phyloP scores from a whole-genome alignment of 495 filamentous ascomycete genomes.

The Staphylotrichum longicolle region DNA sequence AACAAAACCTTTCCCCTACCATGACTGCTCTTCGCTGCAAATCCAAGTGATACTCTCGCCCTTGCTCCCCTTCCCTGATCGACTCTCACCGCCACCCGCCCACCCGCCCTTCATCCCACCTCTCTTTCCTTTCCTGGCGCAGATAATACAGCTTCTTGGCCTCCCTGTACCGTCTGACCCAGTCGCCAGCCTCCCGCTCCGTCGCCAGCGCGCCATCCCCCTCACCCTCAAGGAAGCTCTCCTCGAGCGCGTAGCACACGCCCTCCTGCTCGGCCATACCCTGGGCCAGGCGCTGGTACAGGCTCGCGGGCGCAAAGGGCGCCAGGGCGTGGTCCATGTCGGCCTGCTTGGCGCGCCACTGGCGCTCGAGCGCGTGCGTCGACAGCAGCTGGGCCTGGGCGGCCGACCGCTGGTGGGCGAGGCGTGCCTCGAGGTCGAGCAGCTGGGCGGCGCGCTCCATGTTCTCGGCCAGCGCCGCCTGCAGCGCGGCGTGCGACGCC shows the following conservation, averaged over 20 bases:
- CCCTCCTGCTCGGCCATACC: slow-evolving; percentile 79
- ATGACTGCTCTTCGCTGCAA: no score
- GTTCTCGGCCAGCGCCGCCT: slow-evolving; percentile 64
- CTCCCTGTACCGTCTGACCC: slow-evolving; percentile 74
- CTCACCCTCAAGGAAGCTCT: slow-evolving; percentile 73
- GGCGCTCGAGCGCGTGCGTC: slow-evolving; percentile 81
- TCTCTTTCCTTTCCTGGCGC: slow-evolving; percentile 74
- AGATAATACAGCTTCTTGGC: slow-evolving; percentile 72
- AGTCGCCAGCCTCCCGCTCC: slow-evolving; percentile 79
- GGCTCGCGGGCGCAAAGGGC: slow-evolving; percentile 76
- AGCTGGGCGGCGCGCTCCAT: slow-evolving; percentile 63
- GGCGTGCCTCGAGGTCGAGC: slow-evolving; percentile 54
- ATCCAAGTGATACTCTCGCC: no score
- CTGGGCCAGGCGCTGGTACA: slow-evolving; percentile 76
- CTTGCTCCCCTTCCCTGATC: no score
- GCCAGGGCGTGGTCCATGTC: slow-evolving; percentile 84
- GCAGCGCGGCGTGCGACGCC: slow-evolving; percentile 54
- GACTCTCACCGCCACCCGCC: slow-evolving; percentile 77
- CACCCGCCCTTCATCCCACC: slow-evolving; percentile 93
- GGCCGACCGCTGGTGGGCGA: slow-evolving; percentile 59
- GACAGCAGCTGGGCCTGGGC: slow-evolving; percentile 79
- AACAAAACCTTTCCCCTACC: no score
- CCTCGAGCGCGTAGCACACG: slow-evolving; percentile 77
- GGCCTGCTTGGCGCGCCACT: slow-evolving; percentile 82
- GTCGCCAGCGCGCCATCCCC: slow-evolving; percentile 45